These are phyloP conservation scores for Euryodendron excelsum DNA, from an alignment of 148 eudicot genomes.

Conservation along the genomic window DNA sequence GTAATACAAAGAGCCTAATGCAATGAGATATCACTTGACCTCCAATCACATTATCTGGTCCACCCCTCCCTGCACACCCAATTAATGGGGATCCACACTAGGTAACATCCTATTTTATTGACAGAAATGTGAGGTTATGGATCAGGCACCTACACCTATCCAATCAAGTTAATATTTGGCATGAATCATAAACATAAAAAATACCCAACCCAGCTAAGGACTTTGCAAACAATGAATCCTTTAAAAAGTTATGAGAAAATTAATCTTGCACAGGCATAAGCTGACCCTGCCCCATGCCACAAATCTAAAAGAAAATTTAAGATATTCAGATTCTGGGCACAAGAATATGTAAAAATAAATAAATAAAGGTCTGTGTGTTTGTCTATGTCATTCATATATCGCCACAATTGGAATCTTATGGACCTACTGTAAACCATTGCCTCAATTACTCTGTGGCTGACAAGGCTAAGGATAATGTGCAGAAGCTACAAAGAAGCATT, in stretches of 20 bases:
- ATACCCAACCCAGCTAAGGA: background rate
- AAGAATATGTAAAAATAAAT: background rate
- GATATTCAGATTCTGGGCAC: background rate
- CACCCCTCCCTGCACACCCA: background rate
- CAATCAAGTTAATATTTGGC: background rate
- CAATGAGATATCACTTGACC: too few relatives aligned
- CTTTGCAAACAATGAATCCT: background rate
- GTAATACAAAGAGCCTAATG: background rate
- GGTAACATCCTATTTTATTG: background rate
- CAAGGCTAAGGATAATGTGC: background rate
- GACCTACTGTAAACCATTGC: background rate
- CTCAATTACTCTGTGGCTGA: background rate
- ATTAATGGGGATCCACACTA: background rate
- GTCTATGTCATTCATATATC: background rate
- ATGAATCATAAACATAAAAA: background rate
- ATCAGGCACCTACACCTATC: background rate
- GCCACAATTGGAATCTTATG: background rate
- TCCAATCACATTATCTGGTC: background rate
- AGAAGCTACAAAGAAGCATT: slow-evolving; percentile 1
- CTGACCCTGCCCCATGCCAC: background rate
- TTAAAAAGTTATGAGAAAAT: background rate
- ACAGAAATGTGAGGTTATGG: background rate
- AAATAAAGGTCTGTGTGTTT: background rate
- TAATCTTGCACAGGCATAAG: background rate
- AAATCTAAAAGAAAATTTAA: background rate